Evolutionary conservation across 768 basidiomycete genomes (phyloP), one percentile per base, ranked within the genome.

Genomic region (Naematelia aurantialba): DNA sequence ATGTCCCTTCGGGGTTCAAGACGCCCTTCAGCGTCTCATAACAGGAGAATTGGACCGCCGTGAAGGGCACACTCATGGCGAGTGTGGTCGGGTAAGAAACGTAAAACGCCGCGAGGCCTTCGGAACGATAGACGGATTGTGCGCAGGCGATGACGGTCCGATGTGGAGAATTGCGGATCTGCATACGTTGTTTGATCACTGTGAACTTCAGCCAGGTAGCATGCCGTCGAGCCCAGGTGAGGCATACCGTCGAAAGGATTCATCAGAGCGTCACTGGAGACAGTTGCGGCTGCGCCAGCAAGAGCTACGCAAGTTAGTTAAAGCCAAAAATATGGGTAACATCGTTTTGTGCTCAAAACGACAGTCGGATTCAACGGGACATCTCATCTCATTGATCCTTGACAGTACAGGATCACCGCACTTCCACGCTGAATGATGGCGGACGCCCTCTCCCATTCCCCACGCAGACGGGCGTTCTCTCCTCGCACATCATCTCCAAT

Each of bases 151-250:
- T 79, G 45, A 93, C 89, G 34, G 89, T 90, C 46, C 87, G 87
- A 78, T 91, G 92, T 76, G 88, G 82, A 2, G 96, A 98, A 73
- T 89, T 85, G 79, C 93, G 92, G 57, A 98, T 82, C 79, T 99
- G 96, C 96, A 99, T 97, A 52, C 96, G 86, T 81, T 99, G 96
- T 79, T 99, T 99, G 81, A 99, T 90, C 69, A 99, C 94, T 97
- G 76, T 10, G 31, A 22, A n/a, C 26, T 54, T 47, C 14, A 59
- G 48, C 51, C 21, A 17, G 39, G 52, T 39, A 8, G 14, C 14
- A 4, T 5, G 10, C 50, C 17, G 47, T 48, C 48, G 31, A 21
- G 25, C 17, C 26, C 47, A 46, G 24, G 47, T 19, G 31, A 19
- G 12, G 77, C 85, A 74, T 76, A 96, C 94, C 94, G 79, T 99